A percentile compares a stretch with the other conserved stretches of the same genome.
Conservation (phyloP, 345 rosid genomes). For the Lepidium africanum region DNA sequence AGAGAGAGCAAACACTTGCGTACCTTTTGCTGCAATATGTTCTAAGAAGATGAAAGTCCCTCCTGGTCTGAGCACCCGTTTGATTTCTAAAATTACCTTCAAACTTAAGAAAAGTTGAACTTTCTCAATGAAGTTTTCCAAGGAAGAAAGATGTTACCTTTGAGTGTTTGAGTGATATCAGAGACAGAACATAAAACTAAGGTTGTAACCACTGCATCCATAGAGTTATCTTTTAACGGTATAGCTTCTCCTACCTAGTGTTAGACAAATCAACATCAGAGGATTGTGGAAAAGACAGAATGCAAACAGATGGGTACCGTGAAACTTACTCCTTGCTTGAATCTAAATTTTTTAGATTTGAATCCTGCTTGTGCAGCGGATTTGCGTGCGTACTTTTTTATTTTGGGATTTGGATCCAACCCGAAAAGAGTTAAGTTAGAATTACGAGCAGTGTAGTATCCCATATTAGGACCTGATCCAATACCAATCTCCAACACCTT, state of each 20-base stretch:
- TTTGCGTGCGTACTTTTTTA: slow-evolving; percentile 52
- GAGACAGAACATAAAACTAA: slow-evolving; percentile 74
- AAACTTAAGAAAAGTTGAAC: no score
- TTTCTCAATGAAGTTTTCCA: neutral
- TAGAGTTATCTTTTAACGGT: slow-evolving; percentile 58
- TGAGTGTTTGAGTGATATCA: slow-evolving; percentile 52
- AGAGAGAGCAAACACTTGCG: neutral
- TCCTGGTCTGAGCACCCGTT: slow-evolving; percentile 74
- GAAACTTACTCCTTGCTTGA: slow-evolving; percentile 54
- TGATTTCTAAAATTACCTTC: no score
- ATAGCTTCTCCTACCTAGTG: slow-evolving; percentile 77
- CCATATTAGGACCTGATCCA: slow-evolving; percentile 74
- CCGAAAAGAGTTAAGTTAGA: slow-evolving; percentile 46
- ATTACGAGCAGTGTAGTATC: slow-evolving; percentile 41
- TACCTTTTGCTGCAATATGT: slow-evolving; percentile 86
- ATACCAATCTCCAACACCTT: slow-evolving; percentile 72
- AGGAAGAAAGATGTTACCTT: slow-evolving; percentile 36
- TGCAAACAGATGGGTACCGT: neutral
- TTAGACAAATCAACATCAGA: neutral
- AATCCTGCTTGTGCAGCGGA: slow-evolving; percentile 65
- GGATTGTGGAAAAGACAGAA: neutral
- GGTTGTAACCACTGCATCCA: slow-evolving; percentile 81
- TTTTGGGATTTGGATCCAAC: slow-evolving; percentile 63
- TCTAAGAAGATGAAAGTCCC: slow-evolving; percentile 72
- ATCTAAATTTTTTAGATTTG: slow-evolving; percentile 40